A percentile compares a stretch with the other conserved stretches of the same genome.
These are phyloP conservation scores for Cairneyella variabilis DNA, from an alignment of 495 filamentous ascomycete species.

Conservation along the genomic window DNA sequence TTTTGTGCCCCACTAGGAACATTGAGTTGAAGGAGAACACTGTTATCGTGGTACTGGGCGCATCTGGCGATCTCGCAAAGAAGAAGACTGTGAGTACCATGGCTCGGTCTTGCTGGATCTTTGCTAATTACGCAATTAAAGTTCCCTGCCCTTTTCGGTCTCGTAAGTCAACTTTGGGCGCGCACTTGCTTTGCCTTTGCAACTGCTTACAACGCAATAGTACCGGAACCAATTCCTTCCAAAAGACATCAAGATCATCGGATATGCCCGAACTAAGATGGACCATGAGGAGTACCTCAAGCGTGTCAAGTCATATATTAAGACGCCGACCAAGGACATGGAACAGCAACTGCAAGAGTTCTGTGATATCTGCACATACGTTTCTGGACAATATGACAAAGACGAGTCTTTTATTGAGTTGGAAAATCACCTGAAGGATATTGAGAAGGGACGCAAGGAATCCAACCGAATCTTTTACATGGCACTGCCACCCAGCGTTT, in stretches of 20 bases:
- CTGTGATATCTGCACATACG: conserved; percentile 81
- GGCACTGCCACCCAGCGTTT: conserved; percentile 96
- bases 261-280: conserved; percentile 99
- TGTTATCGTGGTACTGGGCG: conserved; percentile 93
- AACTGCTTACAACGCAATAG: conserved; percentile 48
- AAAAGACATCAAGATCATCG: conserved; percentile 94
- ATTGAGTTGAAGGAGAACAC: conserved; percentile 99
- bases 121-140: conserved; percentile 36
- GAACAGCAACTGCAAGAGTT: conserved; percentile 93
- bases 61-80: conserved; percentile 96
- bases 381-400: conserved; percentile 95
- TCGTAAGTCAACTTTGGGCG: conserved; percentile 59
- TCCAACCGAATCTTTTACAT: conserved; percentile 97
- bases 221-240: conserved; percentile 98
- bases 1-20: conserved; percentile 43
- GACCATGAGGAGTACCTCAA: conserved; percentile 91
- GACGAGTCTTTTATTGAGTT: conserved; percentile 92
- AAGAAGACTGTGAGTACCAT: conserved; percentile 85
- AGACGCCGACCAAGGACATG: conserved; percentile 96
- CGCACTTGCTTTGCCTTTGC: conserved; percentile 11
- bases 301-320: conserved; percentile 96
- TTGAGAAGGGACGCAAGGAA: conserved; percentile 79
- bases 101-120: conserved; percentile 5
- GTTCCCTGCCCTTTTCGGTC: conserved; percentile 98
- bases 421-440: conserved; percentile 80